Evolutionary conservation across 495 filamentous ascomycete genomes (phyloP).

Genomic region (Penicillium alfredii): DNA sequence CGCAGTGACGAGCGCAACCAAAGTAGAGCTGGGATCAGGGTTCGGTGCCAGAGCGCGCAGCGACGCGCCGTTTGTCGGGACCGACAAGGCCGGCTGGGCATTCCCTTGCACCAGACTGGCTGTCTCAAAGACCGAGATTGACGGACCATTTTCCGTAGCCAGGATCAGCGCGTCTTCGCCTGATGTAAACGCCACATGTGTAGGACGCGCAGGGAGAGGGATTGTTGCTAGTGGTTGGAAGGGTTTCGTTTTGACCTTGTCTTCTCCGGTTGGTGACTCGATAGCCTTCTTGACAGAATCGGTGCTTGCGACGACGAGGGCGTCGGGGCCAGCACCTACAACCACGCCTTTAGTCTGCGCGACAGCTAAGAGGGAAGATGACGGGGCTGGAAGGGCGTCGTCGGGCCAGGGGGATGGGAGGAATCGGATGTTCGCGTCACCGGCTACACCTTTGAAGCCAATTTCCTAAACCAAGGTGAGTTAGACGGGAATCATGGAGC

Average conservation of each 20-base stretch:
- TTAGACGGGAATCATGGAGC: slow-evolving; percentile 5
- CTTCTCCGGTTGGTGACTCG: slow-evolving; percentile 47
- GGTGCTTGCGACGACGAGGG: slow-evolving; percentile 70
- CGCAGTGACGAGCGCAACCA: slow-evolving; percentile 72
- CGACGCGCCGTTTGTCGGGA: slow-evolving; percentile 67
- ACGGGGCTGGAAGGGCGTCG: slow-evolving; percentile 66
- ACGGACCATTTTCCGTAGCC: slow-evolving; percentile 74
- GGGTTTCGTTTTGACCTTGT: slow-evolving; percentile 54
- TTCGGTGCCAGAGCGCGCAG: slow-evolving; percentile 77
- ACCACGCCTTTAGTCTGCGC: slow-evolving; percentile 75
- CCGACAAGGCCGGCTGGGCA: slow-evolving; percentile 62
- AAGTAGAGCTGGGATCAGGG: slow-evolving; percentile 53
- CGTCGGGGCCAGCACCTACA: slow-evolving; percentile 80
- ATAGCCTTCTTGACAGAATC: slow-evolving; percentile 73
- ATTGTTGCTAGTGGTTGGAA: slow-evolving; percentile 73
- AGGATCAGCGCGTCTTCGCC: slow-evolving; percentile 80
- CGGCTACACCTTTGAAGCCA: slow-evolving; percentile 72
- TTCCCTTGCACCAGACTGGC: slow-evolving; percentile 56
- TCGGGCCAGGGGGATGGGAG: slow-evolving; percentile 75
- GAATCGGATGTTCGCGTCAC: slow-evolving; percentile 74
- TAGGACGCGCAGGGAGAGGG: slow-evolving; percentile 65
- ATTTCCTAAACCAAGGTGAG: slow-evolving; percentile 53
- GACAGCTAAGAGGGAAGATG: slow-evolving; percentile 78
- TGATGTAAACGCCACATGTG: slow-evolving; percentile 83
- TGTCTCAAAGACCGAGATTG: slow-evolving; percentile 76